Evolutionary conservation across 75 land plant species (phyloP).

Genomic region (Gnetum montanum): DNA sequence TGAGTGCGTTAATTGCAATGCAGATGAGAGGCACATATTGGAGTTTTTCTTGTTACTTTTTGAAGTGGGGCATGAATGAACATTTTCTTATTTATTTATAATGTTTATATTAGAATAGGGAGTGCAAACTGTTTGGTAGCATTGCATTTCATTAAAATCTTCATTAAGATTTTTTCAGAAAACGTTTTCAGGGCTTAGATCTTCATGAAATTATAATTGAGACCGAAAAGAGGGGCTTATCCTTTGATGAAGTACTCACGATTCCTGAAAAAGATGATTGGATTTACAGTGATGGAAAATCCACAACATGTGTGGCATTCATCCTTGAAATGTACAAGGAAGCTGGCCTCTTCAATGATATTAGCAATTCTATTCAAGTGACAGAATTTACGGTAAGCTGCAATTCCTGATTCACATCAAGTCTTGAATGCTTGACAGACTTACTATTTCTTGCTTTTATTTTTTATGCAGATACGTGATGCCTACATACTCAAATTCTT

Average conservation of each 20-base stretch:
- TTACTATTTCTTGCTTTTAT: slow-evolving; percentile 1
- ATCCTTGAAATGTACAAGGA: slow-evolving; percentile 89
- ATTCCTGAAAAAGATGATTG: slow-evolving; percentile 92
- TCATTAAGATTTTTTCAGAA: neutral
- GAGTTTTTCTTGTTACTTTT: neutral
- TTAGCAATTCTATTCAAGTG: slow-evolving; percentile 72
- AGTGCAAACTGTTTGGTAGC: too few species aligned
- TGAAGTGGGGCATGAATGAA: neutral
- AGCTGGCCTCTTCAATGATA: slow-evolving; percentile 76
- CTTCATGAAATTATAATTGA: slow-evolving; percentile 68
- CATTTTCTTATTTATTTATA: neutral
- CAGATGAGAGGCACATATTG: neutral
- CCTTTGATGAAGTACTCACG: slow-evolving; percentile 71
- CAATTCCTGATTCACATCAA: too few species aligned
- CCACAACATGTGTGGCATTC: slow-evolving; percentile 90
- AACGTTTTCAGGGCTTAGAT: slow-evolving; percentile 42
- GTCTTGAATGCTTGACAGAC: too few species aligned
- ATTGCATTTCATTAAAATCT: too few species aligned
- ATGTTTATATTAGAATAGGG: neutral
- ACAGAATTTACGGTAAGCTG: slow-evolving; percentile 89
- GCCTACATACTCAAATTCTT: slow-evolving; percentile 85
- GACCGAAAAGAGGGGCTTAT: slow-evolving; percentile 65
- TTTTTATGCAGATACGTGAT: slow-evolving; percentile 71
- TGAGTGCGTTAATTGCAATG: neutral
- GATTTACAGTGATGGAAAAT: slow-evolving; percentile 86